Evolutionary conservation across 1,139 yeast genomes (phyloP).

Genomic region (Pichia sp.): DNA sequence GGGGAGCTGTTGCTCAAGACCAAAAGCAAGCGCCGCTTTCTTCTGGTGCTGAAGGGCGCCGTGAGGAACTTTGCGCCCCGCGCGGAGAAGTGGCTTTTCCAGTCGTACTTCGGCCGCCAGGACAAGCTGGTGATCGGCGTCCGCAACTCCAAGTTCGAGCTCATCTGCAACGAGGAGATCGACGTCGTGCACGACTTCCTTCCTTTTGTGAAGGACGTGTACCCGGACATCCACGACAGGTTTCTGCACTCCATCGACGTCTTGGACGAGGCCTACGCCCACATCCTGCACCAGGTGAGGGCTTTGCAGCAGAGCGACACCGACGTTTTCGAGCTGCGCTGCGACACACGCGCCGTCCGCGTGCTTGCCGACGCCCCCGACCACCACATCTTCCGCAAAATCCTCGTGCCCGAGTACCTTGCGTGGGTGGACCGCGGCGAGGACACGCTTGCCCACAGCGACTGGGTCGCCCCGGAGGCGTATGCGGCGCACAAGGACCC

Average conservation of each 20-base stretch:
- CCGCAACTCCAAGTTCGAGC: constrained; percentile 9
- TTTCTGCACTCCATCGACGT: constrained; percentile 7
- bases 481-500: background rate
- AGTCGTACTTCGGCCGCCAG: constrained; percentile 20
- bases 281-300: constrained; percentile 5
- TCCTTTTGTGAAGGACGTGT: constrained; percentile 12
- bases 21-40: background rate
- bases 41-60: background rate
- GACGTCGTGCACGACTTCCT: constrained; percentile 13
- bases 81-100: constrained; percentile 19
- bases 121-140: constrained; percentile 20
- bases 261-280: background rate
- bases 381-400: background rate
- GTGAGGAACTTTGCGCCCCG: constrained; percentile 7
- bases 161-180: constrained; percentile 10
- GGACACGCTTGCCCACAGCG: background rate
- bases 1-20: background rate
- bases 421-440: background rate
- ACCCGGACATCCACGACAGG: constrained; percentile 1
- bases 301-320: constrained; percentile 1
- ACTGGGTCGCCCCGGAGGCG: background rate
- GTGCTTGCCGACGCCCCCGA: background rate
- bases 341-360: background rate
- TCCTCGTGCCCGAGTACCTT: constrained; percentile 9
- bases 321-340: constrained; percentile 7